Evolutionary conservation across 2,329 filamentous ascomycete species (phyloP), one percentile per base, ranked within the genome.

Genomic region (Tolypocladium inflatum): DNA sequence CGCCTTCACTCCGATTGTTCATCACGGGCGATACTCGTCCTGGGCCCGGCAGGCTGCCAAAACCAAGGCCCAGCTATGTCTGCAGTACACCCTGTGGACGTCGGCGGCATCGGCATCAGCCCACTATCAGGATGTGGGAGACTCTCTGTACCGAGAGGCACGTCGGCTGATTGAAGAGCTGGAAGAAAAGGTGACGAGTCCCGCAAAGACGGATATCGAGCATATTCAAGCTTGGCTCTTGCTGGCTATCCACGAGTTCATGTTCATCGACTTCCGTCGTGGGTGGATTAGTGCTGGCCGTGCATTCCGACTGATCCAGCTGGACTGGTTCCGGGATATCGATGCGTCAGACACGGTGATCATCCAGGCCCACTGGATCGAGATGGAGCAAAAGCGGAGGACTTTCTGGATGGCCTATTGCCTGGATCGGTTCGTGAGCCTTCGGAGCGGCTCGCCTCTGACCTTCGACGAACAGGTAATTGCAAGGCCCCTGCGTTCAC

Each of bases 351-450:
- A 26, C 5, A 57, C 58, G 60, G 63, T 21, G 7, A 21, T 30
- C 13, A 15, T 15, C 4, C 56, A 57, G 10, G 17, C 19, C n/a
- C 23, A 65, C n/a, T 70, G 63, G 60, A 63, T 68, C 11, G 66
- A 68, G n/a, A 60, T 65, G 10, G 73, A 75, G 59, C 68, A 73
- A 58, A 68, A 65, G 48, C 59, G 73, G 17, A 60, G 73, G n/a
- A 69, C 68, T 0, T 75, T 74, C 60, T 75, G 73, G 73, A 68
- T 74, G 67, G 73, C 72, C 0, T 74, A 71, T 56, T 66, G 64
- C 15, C 59, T 75, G 19, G 73, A 75, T 61, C 69, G 67, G 1
- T 69, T 74, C 41, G 62, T 68, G n/a, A 68, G 68, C 54, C 65
- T 72, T 6, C 64, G 66, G 17, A 67, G 67, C 42, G 64, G 65